Evolutionary conservation across 2,329 filamentous ascomycete species (phyloP).

Genomic region (Talaromyces sp.): DNA sequence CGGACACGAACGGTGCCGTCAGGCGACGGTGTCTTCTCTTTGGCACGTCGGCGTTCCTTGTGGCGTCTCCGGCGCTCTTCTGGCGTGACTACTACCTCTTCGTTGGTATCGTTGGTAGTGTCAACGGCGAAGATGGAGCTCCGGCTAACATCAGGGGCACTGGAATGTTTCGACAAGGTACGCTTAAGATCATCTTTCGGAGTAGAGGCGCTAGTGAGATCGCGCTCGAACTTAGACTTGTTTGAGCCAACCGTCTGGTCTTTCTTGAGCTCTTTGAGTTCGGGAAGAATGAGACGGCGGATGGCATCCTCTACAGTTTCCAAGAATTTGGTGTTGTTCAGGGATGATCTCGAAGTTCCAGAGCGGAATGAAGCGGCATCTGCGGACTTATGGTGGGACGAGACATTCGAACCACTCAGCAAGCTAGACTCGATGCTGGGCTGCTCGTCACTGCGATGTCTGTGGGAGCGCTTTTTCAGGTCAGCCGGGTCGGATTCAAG

Average conservation of each 20-base stretch:
- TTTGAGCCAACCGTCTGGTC: slow-evolving; percentile 76
- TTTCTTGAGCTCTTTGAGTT: slow-evolving; percentile 84
- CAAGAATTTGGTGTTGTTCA: slow-evolving; percentile 86
- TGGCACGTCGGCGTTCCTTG: slow-evolving; percentile 51
- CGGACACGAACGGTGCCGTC: slow-evolving; percentile 43
- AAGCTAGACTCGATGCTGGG: slow-evolving; percentile 59
- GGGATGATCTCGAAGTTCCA: slow-evolving; percentile 61
- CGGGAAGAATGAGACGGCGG: slow-evolving; percentile 79
- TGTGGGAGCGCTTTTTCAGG: slow-evolving; percentile 45
- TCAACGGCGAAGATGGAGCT: slow-evolving; percentile 54
- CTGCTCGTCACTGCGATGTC: slow-evolving; percentile 48
- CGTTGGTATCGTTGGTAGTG: slow-evolving; percentile 48
- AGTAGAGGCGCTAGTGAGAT: slow-evolving; percentile 56
- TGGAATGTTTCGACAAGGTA: slow-evolving; percentile 56
- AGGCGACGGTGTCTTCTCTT: slow-evolving; percentile 42
- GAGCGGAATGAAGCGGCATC: slow-evolving; percentile 57
- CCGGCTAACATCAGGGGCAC: slow-evolving; percentile 56
- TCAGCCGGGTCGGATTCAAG: slow-evolving; percentile 41
- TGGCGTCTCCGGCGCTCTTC: slow-evolving; percentile 47
- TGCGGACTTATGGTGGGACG: slow-evolving; percentile 49
- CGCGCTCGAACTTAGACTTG: slow-evolving; percentile 62
- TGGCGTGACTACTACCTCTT: slow-evolving; percentile 54
- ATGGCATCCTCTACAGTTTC: slow-evolving; percentile 94
- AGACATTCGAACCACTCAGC: slow-evolving; percentile 52
- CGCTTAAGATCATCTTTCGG: slow-evolving; percentile 52